Percentiles rank a stretch among this genome's conserved stretches.
Conservation (phyloP, 306 rosid species). For the Casuarina glauca region DNA sequence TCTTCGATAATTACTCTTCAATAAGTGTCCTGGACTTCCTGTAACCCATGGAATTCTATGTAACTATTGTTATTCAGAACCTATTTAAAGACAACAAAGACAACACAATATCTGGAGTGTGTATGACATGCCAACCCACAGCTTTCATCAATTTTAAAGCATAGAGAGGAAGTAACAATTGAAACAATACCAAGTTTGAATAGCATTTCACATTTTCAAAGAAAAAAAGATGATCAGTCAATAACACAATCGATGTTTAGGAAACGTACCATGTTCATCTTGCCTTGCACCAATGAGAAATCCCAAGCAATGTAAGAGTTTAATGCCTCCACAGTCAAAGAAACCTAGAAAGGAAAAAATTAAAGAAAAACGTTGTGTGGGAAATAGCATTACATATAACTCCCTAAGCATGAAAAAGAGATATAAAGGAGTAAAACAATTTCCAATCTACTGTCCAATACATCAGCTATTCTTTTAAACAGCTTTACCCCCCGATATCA, state of each 20-base stretch:
- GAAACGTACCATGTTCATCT: slow-evolving; percentile 74
- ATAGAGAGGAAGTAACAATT: not conserved
- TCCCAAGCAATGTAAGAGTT: slow-evolving; percentile 99
- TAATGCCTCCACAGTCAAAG: slow-evolving; percentile 66
- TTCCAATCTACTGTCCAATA: not conserved
- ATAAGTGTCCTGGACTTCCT: no score
- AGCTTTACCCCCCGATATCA: not conserved
- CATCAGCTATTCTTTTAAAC: not conserved
- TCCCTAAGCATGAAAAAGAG: not conserved
- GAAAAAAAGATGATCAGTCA: slow-evolving; percentile 14
- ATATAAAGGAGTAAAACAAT: not conserved
- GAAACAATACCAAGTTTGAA: not conserved
- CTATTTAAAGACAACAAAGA: not conserved
- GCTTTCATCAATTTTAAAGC: not conserved
- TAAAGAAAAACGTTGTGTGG: slow-evolving; percentile 12
- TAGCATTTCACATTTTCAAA: not conserved
- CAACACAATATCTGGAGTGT: not conserved
- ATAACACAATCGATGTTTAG: slow-evolving; percentile 20
- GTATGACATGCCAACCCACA: not conserved
- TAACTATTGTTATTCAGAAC: not conserved
- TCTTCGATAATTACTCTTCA: not conserved
- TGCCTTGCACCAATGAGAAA: slow-evolving; percentile 86
- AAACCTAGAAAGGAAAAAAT: slow-evolving; percentile 49
- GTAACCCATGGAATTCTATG: not conserved
- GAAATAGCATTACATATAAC: slow-evolving; percentile 13